Base-by-base conservation (phyloP, 2,329 filamentous ascomycete genomes). In the Fusarium mangiferae region DNA sequence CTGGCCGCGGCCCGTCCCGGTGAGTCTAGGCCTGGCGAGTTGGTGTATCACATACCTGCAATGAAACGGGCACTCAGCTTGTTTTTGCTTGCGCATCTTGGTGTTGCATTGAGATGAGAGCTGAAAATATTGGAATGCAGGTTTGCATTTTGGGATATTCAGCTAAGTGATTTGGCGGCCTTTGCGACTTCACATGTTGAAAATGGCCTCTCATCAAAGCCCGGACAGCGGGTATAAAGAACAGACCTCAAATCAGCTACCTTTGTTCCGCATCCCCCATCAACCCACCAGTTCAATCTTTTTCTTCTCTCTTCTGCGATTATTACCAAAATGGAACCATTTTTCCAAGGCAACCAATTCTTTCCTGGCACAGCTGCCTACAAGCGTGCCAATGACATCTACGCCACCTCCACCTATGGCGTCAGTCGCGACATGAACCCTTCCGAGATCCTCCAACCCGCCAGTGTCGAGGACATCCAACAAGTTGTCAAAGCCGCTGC, bases 351-450 rank as follows among this genome's bases (percentile, higher is more conserved):
- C 26, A 65, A 65, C 20, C 46, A 45, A 13, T 63, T 63, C 3
- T 15, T 52, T 8, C 58, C 58, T 7, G 58, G 62, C 58, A 65
- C 58, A 39, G 46, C 58, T 39, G 24, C 57, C 45, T 65, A 65
- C 39, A 36, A 52, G 1, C 58, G 45, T 13, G 58, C 62, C 12
- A 55, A 55, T 8, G 6, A 61, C 6, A 26, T 61, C 7, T 87
- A 87, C 72, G 85, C 85, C 3, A 81, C 82, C 3, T 84, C 84
- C 2, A 82, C 82, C 8, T 81, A 86, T 62, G 78, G 80, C 7
- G 62, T 75, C 7, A 82, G 85, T 13, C 83, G 82, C 36, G 77
- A 85, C 54, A 83, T 86, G 75, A 78, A 84, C 54, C 85, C 85
- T 7, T 82, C 72, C 4, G 77, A 85, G 39, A 85, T 87, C 46